A percentile compares a stretch with the other conserved stretches of the same genome.
These are phyloP conservation scores for Asparagopsis taxiformis DNA, from an alignment of 31 red algal genomes.

Conservation along the genomic window DNA sequence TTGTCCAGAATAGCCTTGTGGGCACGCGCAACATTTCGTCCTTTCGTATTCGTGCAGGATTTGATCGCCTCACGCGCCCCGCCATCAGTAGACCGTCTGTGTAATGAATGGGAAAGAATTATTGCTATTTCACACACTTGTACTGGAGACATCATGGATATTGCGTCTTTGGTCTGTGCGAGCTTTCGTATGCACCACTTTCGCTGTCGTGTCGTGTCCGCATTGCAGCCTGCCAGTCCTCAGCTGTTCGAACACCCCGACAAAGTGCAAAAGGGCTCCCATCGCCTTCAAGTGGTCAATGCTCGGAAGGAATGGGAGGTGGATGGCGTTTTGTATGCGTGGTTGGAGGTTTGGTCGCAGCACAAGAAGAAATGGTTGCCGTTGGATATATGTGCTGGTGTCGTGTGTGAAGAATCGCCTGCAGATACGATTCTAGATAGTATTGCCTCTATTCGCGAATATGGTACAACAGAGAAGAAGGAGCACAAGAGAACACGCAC, in stretches of 20 bases:
- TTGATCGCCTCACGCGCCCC: neutral
- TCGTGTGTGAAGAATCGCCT: slow-evolving; percentile 5
- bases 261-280: neutral
- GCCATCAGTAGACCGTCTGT: neutral
- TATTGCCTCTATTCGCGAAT: slow-evolving; percentile 7
- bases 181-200: slow-evolving; percentile 27
- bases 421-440: slow-evolving; percentile 24
- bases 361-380: slow-evolving; percentile 37
- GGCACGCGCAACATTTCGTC: slow-evolving; percentile 25
- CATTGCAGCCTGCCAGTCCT: slow-evolving; percentile 28
- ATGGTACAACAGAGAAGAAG: slow-evolving; percentile 3
- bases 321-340: slow-evolving; percentile 36
- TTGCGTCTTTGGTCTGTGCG: slow-evolving; percentile 23
- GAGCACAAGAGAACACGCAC: neutral
- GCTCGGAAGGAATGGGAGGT: neutral
- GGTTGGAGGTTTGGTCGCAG: slow-evolving; percentile 60
- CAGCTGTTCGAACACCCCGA: neutral
- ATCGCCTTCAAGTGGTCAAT: slow-evolving; percentile 18
- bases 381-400: slow-evolving; percentile 33
- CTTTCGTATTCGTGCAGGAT: slow-evolving; percentile 14
- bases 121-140: slow-evolving; percentile 1
- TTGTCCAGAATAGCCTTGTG: slow-evolving; percentile 41
- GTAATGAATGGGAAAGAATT: slow-evolving; percentile 31
- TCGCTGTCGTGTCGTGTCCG: slow-evolving; percentile 54
- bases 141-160: slow-evolving; percentile 43